These are phyloP conservation scores for Coccomyxa sp. DNA, from an alignment of 139 green algal genomes.

Conservation along the genomic window DNA sequence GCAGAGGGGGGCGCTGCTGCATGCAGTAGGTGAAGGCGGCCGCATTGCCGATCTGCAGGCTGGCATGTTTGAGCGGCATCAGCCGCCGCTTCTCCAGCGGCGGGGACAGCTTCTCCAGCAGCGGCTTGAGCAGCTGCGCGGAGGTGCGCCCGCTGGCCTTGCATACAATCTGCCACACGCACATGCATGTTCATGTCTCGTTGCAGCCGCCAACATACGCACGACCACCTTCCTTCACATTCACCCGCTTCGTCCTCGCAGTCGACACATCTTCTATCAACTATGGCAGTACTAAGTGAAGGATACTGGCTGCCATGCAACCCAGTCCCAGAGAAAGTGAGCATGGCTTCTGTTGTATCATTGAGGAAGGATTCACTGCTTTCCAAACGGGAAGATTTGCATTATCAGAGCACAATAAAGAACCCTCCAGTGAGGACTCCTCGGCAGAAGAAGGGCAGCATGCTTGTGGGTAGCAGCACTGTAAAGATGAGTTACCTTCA, in stretches of 20 bases:
- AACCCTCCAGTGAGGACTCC: not conserved
- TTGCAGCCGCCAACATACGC: too few species aligned
- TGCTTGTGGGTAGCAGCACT: not conserved
- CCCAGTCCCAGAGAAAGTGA: too few species aligned
- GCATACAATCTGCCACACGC: constrained; percentile 9
- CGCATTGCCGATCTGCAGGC: constrained; percentile 43
- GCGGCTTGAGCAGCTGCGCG: constrained; percentile 20
- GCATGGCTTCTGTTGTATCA: too few species aligned
- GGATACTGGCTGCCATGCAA: too few species aligned
- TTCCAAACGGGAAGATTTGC: not conserved
- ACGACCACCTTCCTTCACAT: too few species aligned
- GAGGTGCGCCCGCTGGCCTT: not conserved
- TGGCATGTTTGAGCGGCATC: constrained; percentile 47
- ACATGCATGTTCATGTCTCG: too few species aligned
- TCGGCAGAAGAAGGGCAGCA: not conserved
- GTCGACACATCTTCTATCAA: too few species aligned
- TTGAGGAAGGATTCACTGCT: too few species aligned
- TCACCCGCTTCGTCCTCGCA: too few species aligned
- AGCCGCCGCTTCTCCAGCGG: constrained; percentile 44
- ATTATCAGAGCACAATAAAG: not conserved
- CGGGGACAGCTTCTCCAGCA: constrained; percentile 27
- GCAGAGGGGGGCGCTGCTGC: constrained; percentile 32
- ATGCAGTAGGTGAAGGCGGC: constrained; percentile 46
- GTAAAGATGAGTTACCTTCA: constrained; percentile 16
- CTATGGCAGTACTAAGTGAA: too few species aligned